A percentile compares a stretch with the other conserved stretches of the same genome.
phyloP scores from a whole-genome alignment of 2,329 filamentous ascomycete species.

The Fusarium denticulatum region DNA sequence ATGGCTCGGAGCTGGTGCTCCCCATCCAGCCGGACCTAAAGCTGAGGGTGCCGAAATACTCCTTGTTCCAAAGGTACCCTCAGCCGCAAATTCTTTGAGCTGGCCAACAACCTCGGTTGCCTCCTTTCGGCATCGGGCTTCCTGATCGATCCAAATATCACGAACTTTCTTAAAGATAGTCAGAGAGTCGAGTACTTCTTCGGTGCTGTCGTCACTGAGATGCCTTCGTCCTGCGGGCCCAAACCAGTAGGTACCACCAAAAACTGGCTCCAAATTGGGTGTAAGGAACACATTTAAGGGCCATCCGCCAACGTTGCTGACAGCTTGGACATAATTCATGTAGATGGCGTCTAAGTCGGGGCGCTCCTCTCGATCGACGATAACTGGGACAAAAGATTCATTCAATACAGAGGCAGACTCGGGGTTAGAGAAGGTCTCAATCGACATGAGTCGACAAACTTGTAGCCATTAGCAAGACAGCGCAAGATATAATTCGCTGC shows the following conservation, averaged over 20 bases:
- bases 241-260: conserved; percentile 96
- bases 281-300: conserved; percentile 97
- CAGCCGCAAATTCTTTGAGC: conserved; percentile 86
- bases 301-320: conserved; percentile 91
- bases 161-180: conserved; percentile 83
- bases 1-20: conserved; percentile 44
- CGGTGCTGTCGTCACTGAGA: conserved; percentile 52
- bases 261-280: conserved; percentile 90
- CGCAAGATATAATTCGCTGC: neutral
- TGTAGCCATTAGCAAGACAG: conserved; percentile 27
- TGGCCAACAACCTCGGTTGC: conserved; percentile 84
- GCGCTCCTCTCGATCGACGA: conserved; percentile 92
- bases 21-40: conserved; percentile 46
- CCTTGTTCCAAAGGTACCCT: conserved; percentile 74
- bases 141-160: conserved; percentile 82
- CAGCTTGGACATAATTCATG: conserved; percentile 97
- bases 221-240: conserved; percentile 71
- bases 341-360: conserved; percentile 96
- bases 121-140: conserved; percentile 82
- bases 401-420: conserved; percentile 87
- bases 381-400: conserved; percentile 86
- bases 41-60: conserved; percentile 46
- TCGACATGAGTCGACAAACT: conserved; percentile 91
- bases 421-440: conserved; percentile 87
- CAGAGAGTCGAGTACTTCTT: conserved; percentile 80